Evolutionary conservation across 2,329 filamentous ascomycete species (phyloP), one percentile per base, ranked within the genome.

Genomic region (Teratosphaeria viscida): DNA sequence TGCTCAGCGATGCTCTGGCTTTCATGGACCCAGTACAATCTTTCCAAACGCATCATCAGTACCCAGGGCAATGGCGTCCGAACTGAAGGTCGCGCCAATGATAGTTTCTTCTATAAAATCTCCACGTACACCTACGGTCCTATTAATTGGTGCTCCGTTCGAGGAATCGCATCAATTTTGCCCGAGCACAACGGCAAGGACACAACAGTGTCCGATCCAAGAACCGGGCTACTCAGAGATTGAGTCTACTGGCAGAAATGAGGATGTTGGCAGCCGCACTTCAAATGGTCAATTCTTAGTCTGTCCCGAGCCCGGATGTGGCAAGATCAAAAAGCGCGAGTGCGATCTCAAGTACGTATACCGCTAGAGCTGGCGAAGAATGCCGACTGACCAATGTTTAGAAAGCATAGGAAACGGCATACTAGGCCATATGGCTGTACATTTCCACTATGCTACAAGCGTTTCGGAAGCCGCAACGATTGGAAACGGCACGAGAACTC

Each of bases 381-480:
- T 37, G 29, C 29, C 35, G 43, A 29, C 60, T 61, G 26, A 63
- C 54, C 23, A 52, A 59, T n/a, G 16, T 23, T 4, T 52, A 92
- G 89, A 64, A 96, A 96, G 72, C 92, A 96, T 71, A 78, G 83
- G 72, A 92, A 90, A 70, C 84, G 91, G 1, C 92, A 96, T 71
- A 80, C 83, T 7, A 85, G 85, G 64, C 92, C 90, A 0, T 96
- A 92, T 63, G 85, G 85, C 12, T 96, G 92, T 72, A 95, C 90
- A 0, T 88, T 85, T 63, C 73, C 78, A 8, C 74, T 76, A 34
- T 96, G 92, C 68, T 72, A 75, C 55, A 91, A 90, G 68, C 78
- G 71, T 0, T 96, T 96, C 65, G 92, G 92, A n/a, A 92, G 88
- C 72, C 95, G 96, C 70, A 92, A 90, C 61, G 92, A 96, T 73